Evolutionary conservation across 371 early-diverging fungal species (phyloP).

Genomic region (Rhizopus stolonifer): DNA sequence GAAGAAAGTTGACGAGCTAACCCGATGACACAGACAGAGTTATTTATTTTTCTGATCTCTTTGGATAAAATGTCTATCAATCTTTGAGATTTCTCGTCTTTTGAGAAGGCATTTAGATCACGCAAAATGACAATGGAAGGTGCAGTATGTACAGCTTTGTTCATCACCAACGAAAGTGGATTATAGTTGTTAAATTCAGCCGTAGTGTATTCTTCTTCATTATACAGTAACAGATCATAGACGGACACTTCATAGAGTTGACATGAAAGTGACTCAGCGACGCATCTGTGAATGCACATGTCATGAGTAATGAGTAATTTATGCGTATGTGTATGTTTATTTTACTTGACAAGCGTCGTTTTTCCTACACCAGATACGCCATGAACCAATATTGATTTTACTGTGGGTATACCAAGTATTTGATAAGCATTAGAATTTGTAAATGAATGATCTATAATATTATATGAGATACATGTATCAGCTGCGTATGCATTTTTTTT

Average conservation of each 20-base stretch:
- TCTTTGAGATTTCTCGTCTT: conserved; percentile 17
- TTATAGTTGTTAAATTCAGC: conserved; percentile 33
- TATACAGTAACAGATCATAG: conserved; percentile 32
- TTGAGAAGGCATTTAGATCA: conserved; percentile 29
- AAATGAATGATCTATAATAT: conserved; percentile 20
- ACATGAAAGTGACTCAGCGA: conserved; percentile 9
- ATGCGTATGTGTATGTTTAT: neutral
- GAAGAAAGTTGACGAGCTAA: conserved; percentile 26
- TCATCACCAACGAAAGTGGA: conserved; percentile 22
- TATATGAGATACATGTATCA: neutral
- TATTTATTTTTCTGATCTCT: conserved; percentile 20
- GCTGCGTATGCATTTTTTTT: neutral
- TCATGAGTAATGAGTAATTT: too few species aligned
- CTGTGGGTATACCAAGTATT: conserved; percentile 31
- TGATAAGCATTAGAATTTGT: conserved; percentile 25
- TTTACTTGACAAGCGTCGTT: conserved; percentile 33
- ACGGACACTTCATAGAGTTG: conserved; percentile 19
- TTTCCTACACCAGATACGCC: conserved; percentile 47
- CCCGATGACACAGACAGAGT: conserved; percentile 34
- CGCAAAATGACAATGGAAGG: conserved; percentile 29
- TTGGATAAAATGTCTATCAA: conserved; percentile 14
- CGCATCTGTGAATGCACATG: too few species aligned
- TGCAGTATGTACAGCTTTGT: conserved; percentile 21
- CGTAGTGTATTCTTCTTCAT: conserved; percentile 28
- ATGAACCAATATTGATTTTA: conserved; percentile 44